Conservation (phyloP, 345 rosid genomes). For the Linum tenue region DNA sequence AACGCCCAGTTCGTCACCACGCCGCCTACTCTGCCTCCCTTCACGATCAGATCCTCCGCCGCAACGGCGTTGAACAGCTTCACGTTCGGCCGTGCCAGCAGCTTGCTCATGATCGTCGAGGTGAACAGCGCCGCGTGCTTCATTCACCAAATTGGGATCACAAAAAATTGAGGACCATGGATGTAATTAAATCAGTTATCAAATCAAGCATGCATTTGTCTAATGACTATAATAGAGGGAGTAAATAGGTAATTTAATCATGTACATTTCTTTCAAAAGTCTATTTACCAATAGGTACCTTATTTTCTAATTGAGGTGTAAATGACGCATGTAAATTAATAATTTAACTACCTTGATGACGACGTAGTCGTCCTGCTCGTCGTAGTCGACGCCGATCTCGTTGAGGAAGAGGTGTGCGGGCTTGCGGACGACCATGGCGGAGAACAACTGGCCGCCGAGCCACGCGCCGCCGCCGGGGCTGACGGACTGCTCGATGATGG, state of each 20-base stretch:
- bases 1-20: slow-evolving; percentile 95
- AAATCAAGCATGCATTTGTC: too few species aligned
- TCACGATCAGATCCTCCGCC: slow-evolving; percentile 83
- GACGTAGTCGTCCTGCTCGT: slow-evolving; percentile 73
- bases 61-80: slow-evolving; percentile 97
- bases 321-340: too few species aligned
- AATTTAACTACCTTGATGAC: slow-evolving; percentile 28
- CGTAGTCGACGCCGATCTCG: slow-evolving; percentile 71
- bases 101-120: slow-evolving; percentile 95
- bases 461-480: slow-evolving; percentile 82
- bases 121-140: slow-evolving; percentile 94
- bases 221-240: too few species aligned
- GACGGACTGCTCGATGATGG: slow-evolving; percentile 61
- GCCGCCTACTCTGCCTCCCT: slow-evolving; percentile 57
- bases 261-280: too few species aligned
- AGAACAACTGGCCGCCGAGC: slow-evolving; percentile 78
- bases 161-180: too few species aligned
- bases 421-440: slow-evolving; percentile 83
- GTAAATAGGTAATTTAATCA: too few species aligned
- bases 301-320: too few species aligned
- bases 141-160: slow-evolving; percentile 12
- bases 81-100: slow-evolving; percentile 80
- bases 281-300: too few species aligned
- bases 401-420: slow-evolving; percentile 82
- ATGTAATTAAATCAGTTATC: too few species aligned